phyloP scores from a whole-genome alignment of 768 basidiomycete genomes.

The Nidularia sp. region DNA sequence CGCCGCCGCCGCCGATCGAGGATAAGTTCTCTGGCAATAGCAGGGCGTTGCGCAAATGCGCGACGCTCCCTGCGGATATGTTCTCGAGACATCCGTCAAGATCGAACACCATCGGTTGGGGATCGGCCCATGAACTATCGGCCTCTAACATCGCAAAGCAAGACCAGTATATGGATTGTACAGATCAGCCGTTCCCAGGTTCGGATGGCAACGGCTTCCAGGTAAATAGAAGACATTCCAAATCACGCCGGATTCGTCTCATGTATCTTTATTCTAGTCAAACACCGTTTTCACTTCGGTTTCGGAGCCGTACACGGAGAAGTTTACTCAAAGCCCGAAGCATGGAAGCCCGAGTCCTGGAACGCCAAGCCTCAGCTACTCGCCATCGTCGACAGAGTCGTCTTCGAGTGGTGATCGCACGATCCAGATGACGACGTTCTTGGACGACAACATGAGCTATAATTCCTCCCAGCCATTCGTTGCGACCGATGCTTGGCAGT shows the following conservation, averaged over 20 bases:
- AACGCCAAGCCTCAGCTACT: slow-evolving; percentile 56
- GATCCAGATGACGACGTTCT: slow-evolving; percentile 50
- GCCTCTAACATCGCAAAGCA: too few species aligned
- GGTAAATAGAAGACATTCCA: too few species aligned
- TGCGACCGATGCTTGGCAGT: slow-evolving; percentile 17
- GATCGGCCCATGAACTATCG: too few species aligned
- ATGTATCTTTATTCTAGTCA: slow-evolving; percentile 1
- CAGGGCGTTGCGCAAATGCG: slow-evolving; percentile 29
- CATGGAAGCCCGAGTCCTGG: slow-evolving; percentile 43
- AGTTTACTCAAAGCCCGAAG: slow-evolving; percentile 17
- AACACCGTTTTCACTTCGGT: slow-evolving; percentile 1
- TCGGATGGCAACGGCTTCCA: too few species aligned
- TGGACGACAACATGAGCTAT: slow-evolving; percentile 33
- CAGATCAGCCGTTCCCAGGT: too few species aligned
- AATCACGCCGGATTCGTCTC: slow-evolving; percentile 8
- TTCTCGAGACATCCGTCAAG: too few species aligned
- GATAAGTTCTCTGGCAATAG: background rate
- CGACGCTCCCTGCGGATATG: slow-evolving; percentile 34
- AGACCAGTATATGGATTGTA: too few species aligned
- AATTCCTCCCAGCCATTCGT: slow-evolving; percentile 4
- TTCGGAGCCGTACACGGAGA: slow-evolving; percentile 6
- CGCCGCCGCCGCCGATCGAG: slow-evolving; percentile 2
- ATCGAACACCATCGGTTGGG: too few species aligned
- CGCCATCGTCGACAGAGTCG: slow-evolving; percentile 58
- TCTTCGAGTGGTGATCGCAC: slow-evolving; percentile 51